phyloP scores from a whole-genome alignment of 768 basidiomycete genomes.

The Pseudohyphozyma bogoriensis region DNA sequence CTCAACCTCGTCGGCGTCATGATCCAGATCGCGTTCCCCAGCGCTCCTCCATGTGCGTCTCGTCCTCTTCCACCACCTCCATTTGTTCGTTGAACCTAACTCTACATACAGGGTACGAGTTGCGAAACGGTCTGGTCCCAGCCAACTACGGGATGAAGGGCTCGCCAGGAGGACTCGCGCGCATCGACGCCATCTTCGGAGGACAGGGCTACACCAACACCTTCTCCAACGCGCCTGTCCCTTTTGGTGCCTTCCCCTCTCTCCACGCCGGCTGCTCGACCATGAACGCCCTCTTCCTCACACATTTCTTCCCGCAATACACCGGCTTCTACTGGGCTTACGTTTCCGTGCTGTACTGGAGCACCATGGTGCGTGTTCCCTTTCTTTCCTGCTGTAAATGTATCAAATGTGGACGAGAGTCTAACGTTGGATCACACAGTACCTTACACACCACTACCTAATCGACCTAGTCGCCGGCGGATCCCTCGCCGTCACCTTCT shows the following conservation, averaged over 20 bases:
- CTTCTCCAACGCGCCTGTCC: conserved; percentile 79
- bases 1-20: conserved; percentile 83
- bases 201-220: conserved; percentile 61
- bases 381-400: not conserved
- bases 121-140: conserved; percentile 90
- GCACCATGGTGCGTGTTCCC: conserved; percentile 58
- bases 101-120: conserved; percentile 64
- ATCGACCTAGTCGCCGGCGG: conserved; percentile 94
- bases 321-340: conserved; percentile 54
- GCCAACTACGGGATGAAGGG: conserved; percentile 87
- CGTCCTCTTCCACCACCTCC: not conserved
- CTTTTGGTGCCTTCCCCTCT: conserved; percentile 94
- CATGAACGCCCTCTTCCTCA: conserved; percentile 81
- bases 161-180: conserved; percentile 80
- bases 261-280: conserved; percentile 85
- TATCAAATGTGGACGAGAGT: not conserved
- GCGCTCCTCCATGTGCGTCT: conserved; percentile 64
- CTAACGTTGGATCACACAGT: conserved; percentile 40
- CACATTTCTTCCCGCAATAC: conserved; percentile 76
- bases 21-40: conserved; percentile 78
- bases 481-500: conserved; percentile 74
- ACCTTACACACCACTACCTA: conserved; percentile 95
- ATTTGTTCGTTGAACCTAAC: not conserved
- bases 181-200: conserved; percentile 82
- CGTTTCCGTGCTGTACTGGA: conserved; percentile 82